Base-by-base conservation (phyloP, 805 yeast species). In the Saturnispora galanensis region DNA sequence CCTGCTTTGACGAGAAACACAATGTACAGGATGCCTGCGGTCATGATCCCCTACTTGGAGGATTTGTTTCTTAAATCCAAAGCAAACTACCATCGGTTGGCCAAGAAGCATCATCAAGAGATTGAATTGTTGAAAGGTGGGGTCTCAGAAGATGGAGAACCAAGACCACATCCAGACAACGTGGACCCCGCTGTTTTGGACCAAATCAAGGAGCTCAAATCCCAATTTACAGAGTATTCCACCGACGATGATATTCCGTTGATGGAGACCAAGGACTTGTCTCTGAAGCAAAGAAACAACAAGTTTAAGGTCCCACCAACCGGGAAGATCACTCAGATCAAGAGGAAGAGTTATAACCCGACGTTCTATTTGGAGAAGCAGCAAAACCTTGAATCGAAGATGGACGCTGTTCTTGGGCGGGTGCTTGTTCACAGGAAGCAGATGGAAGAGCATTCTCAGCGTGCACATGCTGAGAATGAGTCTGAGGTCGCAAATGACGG, bases 261-360 rank as follows among this genome's bases (percentile, higher is more conserved):
- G 10, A 63, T 83, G 41, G 96, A 88, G 57, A 96, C 89, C 55
- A 96, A 85, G 13, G 89, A 84, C 45, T 69, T 86, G 52, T 88
- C 95, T 0, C 77, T 80, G 46, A 87, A 85, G 56, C 84, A 79
- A 52, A 71, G 89, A 46, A 79, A 80, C 49, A 71, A 73, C 28
- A 71, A 89, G 52, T 82, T 95, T 1, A 81, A 88, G 55, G 66
- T 93, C 41, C 96, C 97, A 10, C 96, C 96, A 6, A 84, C 86
- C 29, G 96, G 96, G 32, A 87, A 83, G 61, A 84, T 89, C 32
- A 64, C 83, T 4, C 73, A 76, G 1, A 64, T 76, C 5, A 87
- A 86, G 64, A 86, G 81, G 65, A 81, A 76, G 53, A 56, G 73
- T 10, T 63, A 77, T 5, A 67, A 74, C 0, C 69, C 61, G 36